Evolutionary conservation across 2,329 filamentous ascomycete species (phyloP).

Genomic region (Metarhizium robertsii): DNA sequence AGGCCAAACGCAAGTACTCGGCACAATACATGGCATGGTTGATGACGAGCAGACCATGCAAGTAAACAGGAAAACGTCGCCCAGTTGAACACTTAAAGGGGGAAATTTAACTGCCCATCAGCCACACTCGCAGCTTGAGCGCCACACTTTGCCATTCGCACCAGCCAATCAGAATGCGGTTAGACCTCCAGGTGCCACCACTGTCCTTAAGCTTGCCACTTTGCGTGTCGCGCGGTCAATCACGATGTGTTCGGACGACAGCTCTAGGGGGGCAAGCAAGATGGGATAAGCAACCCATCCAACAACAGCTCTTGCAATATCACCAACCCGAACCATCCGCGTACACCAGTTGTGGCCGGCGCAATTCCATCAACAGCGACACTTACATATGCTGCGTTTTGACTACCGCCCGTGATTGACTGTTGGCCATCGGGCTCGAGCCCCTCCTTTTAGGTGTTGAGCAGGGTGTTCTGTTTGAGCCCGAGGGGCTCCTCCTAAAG

Average conservation of each 20-base stretch:
- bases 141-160: neutral
- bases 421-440: slow-evolving; percentile 4
- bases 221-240: neutral
- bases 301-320: neutral
- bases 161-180: neutral
- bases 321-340: neutral
- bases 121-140: neutral
- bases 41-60: neutral
- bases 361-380: neutral
- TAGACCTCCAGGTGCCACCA: neutral
- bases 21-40: neutral
- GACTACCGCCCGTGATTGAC: neutral
- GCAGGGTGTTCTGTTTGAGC: neutral
- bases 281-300: neutral
- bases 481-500: neutral
- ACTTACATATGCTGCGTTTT: neutral
- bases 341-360: neutral
- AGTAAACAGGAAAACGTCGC: neutral
- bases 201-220: neutral
- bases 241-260: neutral
- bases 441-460: slow-evolving; percentile 3
- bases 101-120: neutral
- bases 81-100: neutral
- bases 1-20: too few relatives aligned
- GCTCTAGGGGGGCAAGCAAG: neutral